These are phyloP conservation scores for Metschnikowia lunata DNA, from an alignment of 805 yeast species.

Conservation along the genomic window DNA sequence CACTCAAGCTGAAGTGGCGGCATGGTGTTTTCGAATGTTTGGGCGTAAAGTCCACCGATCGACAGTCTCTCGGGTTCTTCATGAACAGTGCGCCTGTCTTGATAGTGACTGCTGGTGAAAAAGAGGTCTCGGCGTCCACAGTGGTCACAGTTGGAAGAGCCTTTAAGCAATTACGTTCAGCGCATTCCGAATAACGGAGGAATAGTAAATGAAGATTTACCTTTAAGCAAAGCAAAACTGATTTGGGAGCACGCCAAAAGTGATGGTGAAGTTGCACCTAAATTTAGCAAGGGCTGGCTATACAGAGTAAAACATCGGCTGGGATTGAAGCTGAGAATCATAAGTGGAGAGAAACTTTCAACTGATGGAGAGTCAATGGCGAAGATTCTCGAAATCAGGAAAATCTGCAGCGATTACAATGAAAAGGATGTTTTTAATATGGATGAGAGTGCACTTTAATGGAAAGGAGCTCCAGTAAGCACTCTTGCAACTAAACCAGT, in stretches of 20 bases:
- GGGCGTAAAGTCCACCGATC: not conserved
- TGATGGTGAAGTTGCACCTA: not conserved
- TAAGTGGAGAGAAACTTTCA: not conserved
- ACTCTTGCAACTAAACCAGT: not conserved
- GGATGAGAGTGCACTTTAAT: slow-evolving; percentile 3
- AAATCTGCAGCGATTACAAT: not conserved
- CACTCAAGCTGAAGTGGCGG: not conserved
- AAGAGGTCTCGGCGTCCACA: not conserved
- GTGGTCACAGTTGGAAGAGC: not conserved
- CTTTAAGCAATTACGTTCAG: not conserved
- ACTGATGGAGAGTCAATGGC: not conserved
- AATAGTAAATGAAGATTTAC: not conserved
- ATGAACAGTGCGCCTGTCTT: no score
- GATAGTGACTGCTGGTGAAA: not conserved
- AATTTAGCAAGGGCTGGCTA: not conserved
- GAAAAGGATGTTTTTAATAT: not conserved
- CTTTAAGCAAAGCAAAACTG: not conserved
- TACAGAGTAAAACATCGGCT: not conserved
- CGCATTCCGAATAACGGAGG: not conserved
- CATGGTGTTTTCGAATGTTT: not conserved
- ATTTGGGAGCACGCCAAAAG: not conserved
- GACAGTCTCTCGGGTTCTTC: not conserved
- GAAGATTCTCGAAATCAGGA: not conserved
- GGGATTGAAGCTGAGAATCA: not conserved
- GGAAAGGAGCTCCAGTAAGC: not conserved